A percentile compares a stretch with the other conserved stretches of the same genome.
Conservation (phyloP, 2,329 filamentous ascomycete species). For the Raffaelea albimanens region DNA sequence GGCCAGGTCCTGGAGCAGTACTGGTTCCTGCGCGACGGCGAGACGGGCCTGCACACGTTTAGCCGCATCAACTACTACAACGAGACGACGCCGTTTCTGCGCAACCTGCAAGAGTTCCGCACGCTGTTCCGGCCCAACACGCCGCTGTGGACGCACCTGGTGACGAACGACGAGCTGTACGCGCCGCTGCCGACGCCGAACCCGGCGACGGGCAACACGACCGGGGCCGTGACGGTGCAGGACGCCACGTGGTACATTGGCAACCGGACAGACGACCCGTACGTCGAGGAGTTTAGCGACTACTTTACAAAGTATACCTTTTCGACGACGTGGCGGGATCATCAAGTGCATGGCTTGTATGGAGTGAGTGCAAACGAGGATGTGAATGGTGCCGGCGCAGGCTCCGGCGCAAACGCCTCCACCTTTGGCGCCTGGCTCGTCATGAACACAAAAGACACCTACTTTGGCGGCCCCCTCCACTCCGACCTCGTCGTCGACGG, state of each 20-base stretch:
- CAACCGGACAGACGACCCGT: slow-evolving; percentile 42
- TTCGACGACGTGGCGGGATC: slow-evolving; percentile 37
- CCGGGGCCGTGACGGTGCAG: slow-evolving; percentile 39
- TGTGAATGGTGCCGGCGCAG: no score
- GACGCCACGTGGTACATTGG: slow-evolving; percentile 56
- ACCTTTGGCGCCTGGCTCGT: slow-evolving; percentile 55
- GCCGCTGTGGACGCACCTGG: slow-evolving; percentile 51
- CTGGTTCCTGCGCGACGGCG: slow-evolving; percentile 51
- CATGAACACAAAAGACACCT: slow-evolving; percentile 55
- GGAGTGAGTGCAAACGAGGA: slow-evolving; percentile 20
- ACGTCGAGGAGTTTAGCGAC: slow-evolving; percentile 44
- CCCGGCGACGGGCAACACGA: slow-evolving; percentile 21
- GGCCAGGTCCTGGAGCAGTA: slow-evolving; percentile 54
- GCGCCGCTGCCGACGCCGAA: slow-evolving; percentile 40
- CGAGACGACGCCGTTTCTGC: slow-evolving; percentile 41
- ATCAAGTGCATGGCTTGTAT: slow-evolving; percentile 42
- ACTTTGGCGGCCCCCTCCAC: slow-evolving; percentile 52
- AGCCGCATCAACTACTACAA: slow-evolving; percentile 52
- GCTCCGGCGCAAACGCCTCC: no score
- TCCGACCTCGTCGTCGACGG: slow-evolving; percentile 56
- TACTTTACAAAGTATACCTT: slow-evolving; percentile 60
- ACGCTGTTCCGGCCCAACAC: slow-evolving; percentile 52
- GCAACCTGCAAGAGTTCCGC: slow-evolving; percentile 51
- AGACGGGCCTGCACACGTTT: slow-evolving; percentile 24
- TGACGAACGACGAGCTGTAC: slow-evolving; percentile 45